Evolutionary conservation across 2,329 filamentous ascomycete species (phyloP), one percentile per base, ranked within the genome.

Genomic region (Arthrobotrys conoides): DNA sequence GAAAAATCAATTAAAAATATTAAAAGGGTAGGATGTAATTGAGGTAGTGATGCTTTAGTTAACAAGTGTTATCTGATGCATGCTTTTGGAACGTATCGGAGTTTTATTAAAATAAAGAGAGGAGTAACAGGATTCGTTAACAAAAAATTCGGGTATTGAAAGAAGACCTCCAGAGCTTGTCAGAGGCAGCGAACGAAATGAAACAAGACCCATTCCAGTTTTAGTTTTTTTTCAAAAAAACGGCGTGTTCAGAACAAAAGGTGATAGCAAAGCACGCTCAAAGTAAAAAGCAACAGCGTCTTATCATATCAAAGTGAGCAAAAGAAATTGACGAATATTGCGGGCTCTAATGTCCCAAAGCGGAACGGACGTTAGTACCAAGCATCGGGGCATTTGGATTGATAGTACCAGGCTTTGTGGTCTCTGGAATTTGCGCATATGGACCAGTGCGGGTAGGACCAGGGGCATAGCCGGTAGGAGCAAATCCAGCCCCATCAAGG

Each of bases 401-500:
- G 27, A 30, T 3, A 6, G 27, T 30, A 24, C 38, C 38, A 14
- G 68, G 68, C 55, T 78, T 78, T 14, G n/a, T 69, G 9, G 53
- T 41, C 41, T 68, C 59, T 16, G 75, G 75, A 9, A 78, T 53
- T 30, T 68, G 75, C 0, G 53, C 53, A 53, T 72, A 78, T 30
- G 68, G 75, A 1, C 68, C 75, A 16, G 63, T 27, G 27, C 24
- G 63, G 53, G 75, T 78, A 49, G 68, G 46, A 27, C 59, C 73
- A 16, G 38, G 8, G 22, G 22, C 14, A 22, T 55, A 12, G 27
- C 55, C 30, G 24, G n/a, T 41, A 33, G 46, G 20, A 36, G 30
- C 63, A 9, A 75, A 71, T 41, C 61, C 59, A 46, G 44, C 16
- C n/a, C 75, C 63, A 3, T 78, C 75, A 41, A 68, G 68, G 46